Evolutionary conservation across 257 asterid genomes (phyloP).

Genomic region (Mentha longifolia): DNA sequence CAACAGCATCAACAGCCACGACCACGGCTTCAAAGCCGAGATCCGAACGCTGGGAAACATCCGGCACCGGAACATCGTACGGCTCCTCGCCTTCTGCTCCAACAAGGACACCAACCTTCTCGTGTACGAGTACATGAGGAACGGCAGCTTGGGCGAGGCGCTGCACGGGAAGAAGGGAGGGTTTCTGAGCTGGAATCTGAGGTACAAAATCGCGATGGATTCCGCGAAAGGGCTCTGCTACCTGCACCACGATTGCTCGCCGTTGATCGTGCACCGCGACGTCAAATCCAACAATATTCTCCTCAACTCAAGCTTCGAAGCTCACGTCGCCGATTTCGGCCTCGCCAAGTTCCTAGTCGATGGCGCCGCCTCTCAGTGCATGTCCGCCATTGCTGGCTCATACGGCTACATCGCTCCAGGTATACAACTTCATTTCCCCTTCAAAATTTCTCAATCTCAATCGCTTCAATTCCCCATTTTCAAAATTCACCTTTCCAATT

Average conservation of each 20-base stretch:
- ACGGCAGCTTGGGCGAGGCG: slow-evolving; percentile 95
- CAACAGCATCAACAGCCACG: slow-evolving; percentile 59
- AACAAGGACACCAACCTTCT: slow-evolving; percentile 84
- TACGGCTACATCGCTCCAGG: slow-evolving; percentile 99
- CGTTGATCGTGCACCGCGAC: slow-evolving; percentile 87
- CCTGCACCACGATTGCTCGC: slow-evolving; percentile 90
- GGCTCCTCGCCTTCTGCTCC: slow-evolving; percentile 79
- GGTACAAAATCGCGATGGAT: slow-evolving; percentile 82
- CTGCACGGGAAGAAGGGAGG: slow-evolving; percentile 87
- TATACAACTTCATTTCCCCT: slow-evolving; percentile 13
- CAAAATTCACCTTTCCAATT: too few relatives aligned
- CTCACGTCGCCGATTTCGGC: slow-evolving; percentile 96
- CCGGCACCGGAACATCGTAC: slow-evolving; percentile 82
- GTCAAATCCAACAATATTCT: slow-evolving; percentile 89
- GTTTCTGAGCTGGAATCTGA: slow-evolving; percentile 69
- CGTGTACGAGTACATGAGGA: slow-evolving; percentile 91
- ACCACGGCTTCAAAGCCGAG: slow-evolving; percentile 89
- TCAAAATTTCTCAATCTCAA: neutral
- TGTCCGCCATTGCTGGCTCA: slow-evolving; percentile 97
- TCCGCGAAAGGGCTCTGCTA: slow-evolving; percentile 91
- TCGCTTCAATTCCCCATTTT: neutral
- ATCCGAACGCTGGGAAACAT: slow-evolving; percentile 85
- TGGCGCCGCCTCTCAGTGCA: slow-evolving; percentile 86
- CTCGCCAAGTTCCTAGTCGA: slow-evolving; percentile 88
- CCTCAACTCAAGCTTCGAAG: slow-evolving; percentile 76